A percentile compares a stretch with the other conserved stretches of the same genome.
Conservation (phyloP, 208 protist species). For the Vickermania spadyakhi region DNA sequence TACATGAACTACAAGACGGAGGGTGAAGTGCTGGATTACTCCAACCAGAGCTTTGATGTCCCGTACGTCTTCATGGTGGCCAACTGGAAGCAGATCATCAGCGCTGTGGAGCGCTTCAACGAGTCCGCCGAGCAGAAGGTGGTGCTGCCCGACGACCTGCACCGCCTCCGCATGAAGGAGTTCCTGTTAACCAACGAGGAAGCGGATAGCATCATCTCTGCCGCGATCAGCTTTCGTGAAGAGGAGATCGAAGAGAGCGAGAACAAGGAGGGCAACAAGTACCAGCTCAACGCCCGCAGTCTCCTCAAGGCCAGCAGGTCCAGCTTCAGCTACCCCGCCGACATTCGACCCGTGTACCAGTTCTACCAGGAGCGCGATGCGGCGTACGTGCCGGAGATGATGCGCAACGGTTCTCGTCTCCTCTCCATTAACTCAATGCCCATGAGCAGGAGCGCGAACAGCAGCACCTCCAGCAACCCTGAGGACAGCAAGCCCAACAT, state of each 20-base stretch:
- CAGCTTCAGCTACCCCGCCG: slow-evolving; percentile 16
- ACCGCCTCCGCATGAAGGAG: slow-evolving; percentile 56
- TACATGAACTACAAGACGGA: slow-evolving; percentile 87
- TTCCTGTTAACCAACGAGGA: slow-evolving; percentile 31
- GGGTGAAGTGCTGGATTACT: slow-evolving; percentile 39
- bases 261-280: slow-evolving; percentile 2
- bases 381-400: slow-evolving; percentile 51
- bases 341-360: slow-evolving; percentile 26
- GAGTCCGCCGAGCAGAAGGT: slow-evolving; percentile 4
- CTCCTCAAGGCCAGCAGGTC: slow-evolving; percentile 40
- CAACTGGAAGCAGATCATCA: slow-evolving; percentile 77
- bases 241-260: slow-evolving; percentile 8
- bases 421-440: slow-evolving; percentile 30
- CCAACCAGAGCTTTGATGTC: slow-evolving; percentile 25
- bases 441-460: slow-evolving; percentile 1
- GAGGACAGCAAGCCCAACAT: slow-evolving; percentile 1
- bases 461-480: background rate
- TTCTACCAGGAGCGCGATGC: slow-evolving; percentile 63
- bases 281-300: slow-evolving; percentile 10
- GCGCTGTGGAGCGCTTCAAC: slow-evolving; percentile 46
- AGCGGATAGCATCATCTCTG: slow-evolving; percentile 37
- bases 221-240: slow-evolving; percentile 26
- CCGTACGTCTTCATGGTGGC: slow-evolving; percentile 58
- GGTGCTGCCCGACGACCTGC: slow-evolving; percentile 39
- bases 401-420: slow-evolving; percentile 60